Evolutionary conservation across 164 flowering plant genomes (phyloP).

Genomic region (Aristolochia fimbriata): DNA sequence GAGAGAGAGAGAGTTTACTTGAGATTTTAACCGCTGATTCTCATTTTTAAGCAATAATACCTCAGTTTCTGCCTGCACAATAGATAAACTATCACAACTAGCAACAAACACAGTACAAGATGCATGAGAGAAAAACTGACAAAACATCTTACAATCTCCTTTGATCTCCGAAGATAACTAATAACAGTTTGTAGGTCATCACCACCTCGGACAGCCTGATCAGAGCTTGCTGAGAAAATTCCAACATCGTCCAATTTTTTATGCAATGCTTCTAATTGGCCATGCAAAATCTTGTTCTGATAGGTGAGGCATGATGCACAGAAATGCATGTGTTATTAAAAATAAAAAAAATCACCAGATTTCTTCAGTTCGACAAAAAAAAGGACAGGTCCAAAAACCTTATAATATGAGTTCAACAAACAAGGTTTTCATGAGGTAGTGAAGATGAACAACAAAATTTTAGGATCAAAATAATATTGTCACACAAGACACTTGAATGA

Average conservation of each 20-base stretch:
- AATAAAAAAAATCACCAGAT: no score
- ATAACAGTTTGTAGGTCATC: constrained; percentile 64
- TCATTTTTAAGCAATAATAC: constrained; percentile 81
- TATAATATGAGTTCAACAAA: no score
- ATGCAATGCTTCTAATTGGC: constrained; percentile 73
- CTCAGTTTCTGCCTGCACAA: constrained; percentile 78
- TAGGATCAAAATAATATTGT: no score
- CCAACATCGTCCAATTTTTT: constrained; percentile 72
- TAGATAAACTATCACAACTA: background rate
- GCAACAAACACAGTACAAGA: background rate
- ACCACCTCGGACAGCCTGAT: constrained; percentile 26
- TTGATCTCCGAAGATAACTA: constrained; percentile 68
- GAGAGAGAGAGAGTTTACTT: constrained; percentile 27
- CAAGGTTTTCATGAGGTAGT: no score
- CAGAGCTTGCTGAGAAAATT: constrained; percentile 22
- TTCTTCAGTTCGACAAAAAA: no score
- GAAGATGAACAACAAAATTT: no score
- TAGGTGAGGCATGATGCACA: background rate
- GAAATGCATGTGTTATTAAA: no score
- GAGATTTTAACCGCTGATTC: constrained; percentile 73
- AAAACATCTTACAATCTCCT: constrained; percentile 56
- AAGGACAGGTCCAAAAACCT: no score
- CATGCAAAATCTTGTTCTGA: constrained; percentile 78
- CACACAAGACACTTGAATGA: no score
- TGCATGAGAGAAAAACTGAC: background rate